Evolutionary conservation across 345 rosid species (phyloP).

Genomic region (Euclidium syriacum): DNA sequence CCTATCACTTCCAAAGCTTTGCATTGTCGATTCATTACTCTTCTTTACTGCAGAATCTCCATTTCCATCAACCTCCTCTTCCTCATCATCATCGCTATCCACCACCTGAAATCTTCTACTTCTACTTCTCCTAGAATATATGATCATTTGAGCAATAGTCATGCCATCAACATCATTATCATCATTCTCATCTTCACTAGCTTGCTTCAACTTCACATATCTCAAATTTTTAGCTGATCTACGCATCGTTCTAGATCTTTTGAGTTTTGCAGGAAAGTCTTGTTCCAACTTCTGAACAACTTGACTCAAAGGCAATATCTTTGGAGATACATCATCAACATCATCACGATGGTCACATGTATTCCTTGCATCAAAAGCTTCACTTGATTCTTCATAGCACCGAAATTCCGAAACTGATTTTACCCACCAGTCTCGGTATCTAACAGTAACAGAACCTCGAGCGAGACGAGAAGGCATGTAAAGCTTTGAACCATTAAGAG

Average conservation of each 20-base stretch:
- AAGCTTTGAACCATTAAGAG: constrained; percentile 24
- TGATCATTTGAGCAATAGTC: neutral
- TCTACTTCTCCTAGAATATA: neutral
- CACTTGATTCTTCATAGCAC: neutral
- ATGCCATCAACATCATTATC: constrained; percentile 8
- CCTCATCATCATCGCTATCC: constrained; percentile 13
- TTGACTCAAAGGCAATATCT: constrained; percentile 3
- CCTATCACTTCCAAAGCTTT: too few species aligned
- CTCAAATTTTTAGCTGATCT: neutral
- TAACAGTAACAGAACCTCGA: constrained; percentile 33
- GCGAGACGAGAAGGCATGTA: constrained; percentile 40
- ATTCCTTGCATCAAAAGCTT: neutral
- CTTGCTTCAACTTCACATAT: neutral
- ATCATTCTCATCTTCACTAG: neutral
- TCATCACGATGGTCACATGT: neutral
- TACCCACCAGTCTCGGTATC: constrained; percentile 48
- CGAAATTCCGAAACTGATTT: constrained; percentile 12
- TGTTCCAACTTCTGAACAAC: constrained; percentile 6
- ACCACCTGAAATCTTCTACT: constrained; percentile 4
- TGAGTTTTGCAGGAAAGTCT: neutral
- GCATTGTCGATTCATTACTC: neutral
- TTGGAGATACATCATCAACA: constrained; percentile 12
- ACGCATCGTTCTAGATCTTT: constrained; percentile 4
- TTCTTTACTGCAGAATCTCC: neutral
- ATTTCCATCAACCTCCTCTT: too few species aligned